Evolutionary conservation across 805 yeast species (phyloP).

Genomic region (Ogataea ganodermae): DNA sequence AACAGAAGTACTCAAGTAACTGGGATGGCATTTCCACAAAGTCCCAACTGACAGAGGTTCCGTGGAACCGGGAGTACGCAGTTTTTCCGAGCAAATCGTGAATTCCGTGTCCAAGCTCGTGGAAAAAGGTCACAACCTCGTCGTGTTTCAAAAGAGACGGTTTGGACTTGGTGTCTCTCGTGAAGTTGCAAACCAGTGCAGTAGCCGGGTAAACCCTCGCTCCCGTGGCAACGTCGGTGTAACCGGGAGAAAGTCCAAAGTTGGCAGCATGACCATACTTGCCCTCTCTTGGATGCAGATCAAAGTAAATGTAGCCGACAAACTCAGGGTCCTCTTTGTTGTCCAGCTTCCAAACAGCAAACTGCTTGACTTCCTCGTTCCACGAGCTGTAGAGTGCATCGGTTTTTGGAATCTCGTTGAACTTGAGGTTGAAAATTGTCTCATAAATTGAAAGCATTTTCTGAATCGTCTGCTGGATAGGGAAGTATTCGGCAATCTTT

Average conservation of each 20-base stretch:
- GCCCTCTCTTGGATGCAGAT: constrained; percentile 82
- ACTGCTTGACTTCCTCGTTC: constrained; percentile 79
- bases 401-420: constrained; percentile 49
- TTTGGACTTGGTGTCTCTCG: constrained; percentile 66
- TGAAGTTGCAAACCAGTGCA: constrained; percentile 81
- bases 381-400: constrained; percentile 49
- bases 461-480: constrained; percentile 63
- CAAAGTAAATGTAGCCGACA: constrained; percentile 78
- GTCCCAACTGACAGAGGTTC: constrained; percentile 78
- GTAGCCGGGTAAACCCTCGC: constrained; percentile 65
- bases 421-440: constrained; percentile 65
- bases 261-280: constrained; percentile 90
- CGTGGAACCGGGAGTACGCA: constrained; percentile 66
- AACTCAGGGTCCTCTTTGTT: constrained; percentile 51
- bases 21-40: constrained; percentile 93
- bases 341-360: constrained; percentile 70
- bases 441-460: constrained; percentile 76
- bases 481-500: constrained; percentile 76
- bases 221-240: constrained; percentile 45
- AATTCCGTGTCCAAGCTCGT: constrained; percentile 87
- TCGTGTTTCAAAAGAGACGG: constrained; percentile 76
- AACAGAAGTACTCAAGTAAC: constrained; percentile 85
- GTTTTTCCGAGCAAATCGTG: constrained; percentile 75
- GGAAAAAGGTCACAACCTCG: constrained; percentile 84
- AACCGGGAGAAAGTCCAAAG: constrained; percentile 68